Evolutionary conservation across 495 filamentous ascomycete genomes (phyloP), one percentile per base, ranked within the genome.

Genomic region (Aspergillus sparsus): DNA sequence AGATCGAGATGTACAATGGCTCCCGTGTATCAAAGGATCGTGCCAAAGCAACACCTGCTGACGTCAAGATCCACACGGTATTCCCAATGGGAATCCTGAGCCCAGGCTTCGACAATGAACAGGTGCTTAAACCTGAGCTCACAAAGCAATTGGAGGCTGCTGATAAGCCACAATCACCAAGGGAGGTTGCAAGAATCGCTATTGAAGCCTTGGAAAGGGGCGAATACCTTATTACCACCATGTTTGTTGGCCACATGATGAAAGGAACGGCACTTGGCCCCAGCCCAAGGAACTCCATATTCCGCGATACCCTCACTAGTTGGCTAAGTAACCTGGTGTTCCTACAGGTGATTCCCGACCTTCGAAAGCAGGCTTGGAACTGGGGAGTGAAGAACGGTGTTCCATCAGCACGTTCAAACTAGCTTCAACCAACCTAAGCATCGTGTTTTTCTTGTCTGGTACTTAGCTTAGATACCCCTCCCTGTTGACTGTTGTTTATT

Each of bases 11-110:
- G 53, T 97, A 98, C 76, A 85, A 85, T 51, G 84, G 83, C 34
- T 82, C 81, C 41, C 77, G 77, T 12, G 79, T 81, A 11, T 76
- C 85, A 55, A 77, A 85, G 53, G 63, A 76, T 21, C 68, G 71
- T 18, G 57, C 59, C 16, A 69, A 75, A 2, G 76, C 76, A 21
- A 74, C 77, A 3, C 69, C 77, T 47, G 74, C 80, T 13, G 82
- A 86, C 61, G 87, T 98, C 50, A 83, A 87, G 57, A 83, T 96
- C 31, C 92, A 96, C 67, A 85, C 88, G 13, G 85, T 97, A 18
- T 93, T 88, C 71, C 94, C 94, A 0, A 93, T 85, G 58, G 90
- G 89, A 0, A 98, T 98, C 62, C 79, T 80, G 21, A 83, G 81
- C 31, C 86, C 92, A 0, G 92, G 92, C 0, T 81, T 85, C 55